Evolutionary conservation across 352 stramenopile species (phyloP), one percentile per base, ranked within the genome.

Genomic region (Peronospora farinosa): DNA sequence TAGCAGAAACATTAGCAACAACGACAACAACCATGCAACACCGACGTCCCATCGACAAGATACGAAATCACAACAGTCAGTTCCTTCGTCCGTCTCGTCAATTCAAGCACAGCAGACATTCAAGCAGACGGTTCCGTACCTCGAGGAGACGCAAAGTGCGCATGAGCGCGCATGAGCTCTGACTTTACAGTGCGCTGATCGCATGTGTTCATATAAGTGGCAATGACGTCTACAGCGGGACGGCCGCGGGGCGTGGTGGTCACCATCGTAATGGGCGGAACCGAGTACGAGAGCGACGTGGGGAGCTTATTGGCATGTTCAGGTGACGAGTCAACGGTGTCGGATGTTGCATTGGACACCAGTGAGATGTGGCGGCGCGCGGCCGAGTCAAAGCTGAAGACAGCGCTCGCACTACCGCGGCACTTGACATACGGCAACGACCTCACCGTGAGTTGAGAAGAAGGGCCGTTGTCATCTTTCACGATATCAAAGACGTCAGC

Each of bases 201-300:
- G 33, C 64, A 76, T 35, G 83, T 92, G 72, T 93, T 93, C 83
- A 93, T 93, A 67, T 93, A 93, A 2, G 83, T 93, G 39, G 83
- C 83, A 53, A 93, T 93, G 31, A 93, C 78, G 47, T 93, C 83
- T 35, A 93, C 82, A 0, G 75, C 73, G 8, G 76, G 76, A 13
- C 80, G 80, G 2, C 67, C 80, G 17, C 80, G 75, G 37, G 78
- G 78, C 41, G 76, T 86, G 43, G 78, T 86, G 47, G 63, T 78
- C 38, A 86, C 57, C 30, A 79, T 40, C 11, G 72, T 72, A 8
- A 62, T 65, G 32, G 67, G 72, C 45, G 78, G 78, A 23, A 90
- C 76, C 41, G 78, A 89, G 59, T 89, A 89, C 33, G 76, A 88
- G 11, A 86, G 63, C 36, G 76, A 79, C 39, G 62, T 64, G 13